Evolutionary conservation across 495 filamentous ascomycete species (phyloP), one percentile per base, ranked within the genome.

Genomic region (Penicillium soppii): DNA sequence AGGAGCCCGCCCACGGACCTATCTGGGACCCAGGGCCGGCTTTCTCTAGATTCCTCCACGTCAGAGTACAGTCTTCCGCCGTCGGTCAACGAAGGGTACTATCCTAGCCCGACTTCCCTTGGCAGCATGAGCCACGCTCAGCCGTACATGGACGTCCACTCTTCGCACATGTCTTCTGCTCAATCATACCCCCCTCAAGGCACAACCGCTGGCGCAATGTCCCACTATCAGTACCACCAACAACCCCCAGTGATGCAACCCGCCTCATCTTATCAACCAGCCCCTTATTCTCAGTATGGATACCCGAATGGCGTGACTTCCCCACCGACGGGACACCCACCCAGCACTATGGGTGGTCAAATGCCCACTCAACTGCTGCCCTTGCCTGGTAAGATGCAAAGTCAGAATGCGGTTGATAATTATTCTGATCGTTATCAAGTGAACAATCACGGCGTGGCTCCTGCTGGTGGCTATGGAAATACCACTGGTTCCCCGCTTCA

Each of bases 161-260:
- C 29, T 32, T 32, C 82, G 39, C 89, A 95, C 67, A 83, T 96
- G 78, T 91, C 91, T 52, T 81, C 85, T 46, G 86, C 84, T 40
- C 91, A 89, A 65, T 79, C 87, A 30, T 91, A 92, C 65, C 79
- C 86, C 47, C 85, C 88, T 0, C 88, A 92, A 61, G 86, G 89
- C 40, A 88, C 89, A 7, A 89, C 92, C 7, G 90, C 91, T 8
- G 81, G 87, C 47, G 76, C 79, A 45, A 78, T 94, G 64, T 72
- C 77, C 15, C 86, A 85, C 52, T 91, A 86, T 63, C 76, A 85
- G 15, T 81, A 85, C 46, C 86, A 86, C 52, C 86, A 84, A 46
- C 89, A 91, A 49, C 91, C 91, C 1, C 83, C 91, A 15, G 73
- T 92, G 1, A 66, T 96, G 50, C 94, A 94, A 60, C 91, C 92